Base-by-base conservation (phyloP, 495 filamentous ascomycete genomes). In the Talaromyces stipitatus region DNA sequence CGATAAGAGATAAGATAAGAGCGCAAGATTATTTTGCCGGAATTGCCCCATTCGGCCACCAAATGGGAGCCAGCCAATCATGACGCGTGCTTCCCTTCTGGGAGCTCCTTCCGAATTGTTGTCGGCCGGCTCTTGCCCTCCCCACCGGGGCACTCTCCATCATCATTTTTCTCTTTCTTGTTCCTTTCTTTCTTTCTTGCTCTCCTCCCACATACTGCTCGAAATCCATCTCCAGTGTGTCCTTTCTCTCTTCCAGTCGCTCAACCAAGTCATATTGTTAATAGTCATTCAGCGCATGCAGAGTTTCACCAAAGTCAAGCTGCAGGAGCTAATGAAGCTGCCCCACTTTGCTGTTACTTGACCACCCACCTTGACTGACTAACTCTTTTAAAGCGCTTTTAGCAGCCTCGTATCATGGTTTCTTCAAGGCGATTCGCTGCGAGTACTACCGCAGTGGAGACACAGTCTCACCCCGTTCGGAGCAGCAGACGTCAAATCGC, bases 401-500 rank as follows among this genome's bases (percentile, higher is more conserved):
- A n/a, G n/a, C n/a, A n/a, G n/a, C n/a, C n/a, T 38, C 33, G 54
- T 36, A 26, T 29, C 20, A 30, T 55, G 36, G 33, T 30, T 46
- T 55, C 54, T 46, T 41, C 54, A n/a, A 23, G 20, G 27, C 48
- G 27, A 1, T 22, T 14, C n/a, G 23, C 54, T 22, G 54, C 45
- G 45, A 48, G 45, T 12, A 26, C 45, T 7, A 26, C 54, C 10
- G 55, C 47, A 41, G 47, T 46, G 55, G 55, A 22, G 43, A 50
- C 55, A n/a, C 47, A 57, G 24, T 64, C 69, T 48, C 67, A 68
- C 8, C 72, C 74, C n/a, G 52, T 74, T 33, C 73, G 75, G 23
- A 67, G 66, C 18, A 72, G 61, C 60, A 72, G 75, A 57, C 70
- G 66, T 2, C 63, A 62, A 46, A 67, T 76, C 18, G 50, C 65